Evolutionary conservation across 176 grass and related monocot genomes (phyloP).

Genomic region (Triticum timopheevii): DNA sequence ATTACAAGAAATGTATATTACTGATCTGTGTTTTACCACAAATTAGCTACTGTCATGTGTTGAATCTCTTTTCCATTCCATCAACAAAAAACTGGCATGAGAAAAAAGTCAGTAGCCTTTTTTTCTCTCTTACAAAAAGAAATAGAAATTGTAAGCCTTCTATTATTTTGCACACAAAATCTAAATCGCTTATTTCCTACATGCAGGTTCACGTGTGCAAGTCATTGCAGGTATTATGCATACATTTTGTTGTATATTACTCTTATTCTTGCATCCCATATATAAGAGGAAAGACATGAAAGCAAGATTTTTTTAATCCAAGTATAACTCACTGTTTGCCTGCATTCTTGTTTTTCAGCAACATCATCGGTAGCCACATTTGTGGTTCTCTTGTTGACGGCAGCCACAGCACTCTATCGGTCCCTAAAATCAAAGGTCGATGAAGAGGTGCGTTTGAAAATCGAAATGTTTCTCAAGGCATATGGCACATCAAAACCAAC

Average conservation of each 20-base stretch:
- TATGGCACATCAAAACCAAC: constrained; percentile 18
- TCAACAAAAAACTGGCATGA: not conserved
- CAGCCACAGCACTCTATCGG: not conserved
- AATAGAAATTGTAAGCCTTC: not conserved
- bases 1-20: not conserved
- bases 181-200: not conserved
- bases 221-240: constrained; percentile 16
- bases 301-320: not conserved
- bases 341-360: not conserved
- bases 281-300: not conserved
- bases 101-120: not conserved
- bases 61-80: not conserved
- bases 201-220: constrained; percentile 21
- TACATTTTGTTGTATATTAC: not conserved
- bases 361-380: not conserved
- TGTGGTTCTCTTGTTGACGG: not conserved
- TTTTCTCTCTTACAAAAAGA: not conserved
- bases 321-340: not conserved
- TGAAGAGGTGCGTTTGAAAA: constrained; percentile 11
- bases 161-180: not conserved
- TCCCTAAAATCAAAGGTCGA: constrained; percentile 10
- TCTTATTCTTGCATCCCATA: not conserved
- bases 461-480: constrained; percentile 4
- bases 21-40: not conserved
- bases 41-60: not conserved